Base-by-base conservation (phyloP, 108 stramenopile genomes). In the Nitzschia putrida region DNA sequence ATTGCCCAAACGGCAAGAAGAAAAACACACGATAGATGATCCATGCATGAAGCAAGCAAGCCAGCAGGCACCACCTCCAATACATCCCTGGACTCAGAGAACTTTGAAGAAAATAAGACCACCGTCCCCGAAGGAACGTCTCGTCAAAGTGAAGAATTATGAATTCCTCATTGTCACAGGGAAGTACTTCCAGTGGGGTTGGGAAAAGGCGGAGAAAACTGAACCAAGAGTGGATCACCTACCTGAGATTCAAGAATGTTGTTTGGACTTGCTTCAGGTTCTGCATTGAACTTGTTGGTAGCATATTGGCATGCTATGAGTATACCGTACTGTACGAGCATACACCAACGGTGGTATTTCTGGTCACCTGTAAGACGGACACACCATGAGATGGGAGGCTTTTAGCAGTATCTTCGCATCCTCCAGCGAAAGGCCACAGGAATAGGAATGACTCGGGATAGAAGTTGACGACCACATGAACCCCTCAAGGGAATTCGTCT, bases 111-210 rank as follows among this genome's bases (percentile, higher is more conserved):
- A 23, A 38, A 24, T 64, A 64, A 47, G 67, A 68, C 67, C 67
- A 68, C 67, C 26, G 67, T 68, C 42, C 67, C 55, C 14, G 37
- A 8, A 22, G 11, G 34, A 44, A 68, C 67, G 67, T 68, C 67
- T 68, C 67, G 67, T 68, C 67, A 68, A 68, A 68, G 67, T 68
- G 67, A 68, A 68, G 67, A 49, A 6, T 49, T 16, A 68, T 37
- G 18, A 8, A 38, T 54, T 68, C 67, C 67, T 68, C 67, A 68
- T 68, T 40, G 67, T 29, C 67, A 53, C 12, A 16, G 8, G 23
- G 12, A 40, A 1, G 5, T 24, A n/a, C n/a, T n/a, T n/a, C n/a
- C n/a, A 55, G 54, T 13, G 0, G 21, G 21, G 3, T 21, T 55
- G 21, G 23, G 54, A 8, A 24, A 24, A 8, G 18, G n/a, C n/a